phyloP scores from a whole-genome alignment of 2,329 filamentous ascomycete species.

The Alternaria triticina region DNA sequence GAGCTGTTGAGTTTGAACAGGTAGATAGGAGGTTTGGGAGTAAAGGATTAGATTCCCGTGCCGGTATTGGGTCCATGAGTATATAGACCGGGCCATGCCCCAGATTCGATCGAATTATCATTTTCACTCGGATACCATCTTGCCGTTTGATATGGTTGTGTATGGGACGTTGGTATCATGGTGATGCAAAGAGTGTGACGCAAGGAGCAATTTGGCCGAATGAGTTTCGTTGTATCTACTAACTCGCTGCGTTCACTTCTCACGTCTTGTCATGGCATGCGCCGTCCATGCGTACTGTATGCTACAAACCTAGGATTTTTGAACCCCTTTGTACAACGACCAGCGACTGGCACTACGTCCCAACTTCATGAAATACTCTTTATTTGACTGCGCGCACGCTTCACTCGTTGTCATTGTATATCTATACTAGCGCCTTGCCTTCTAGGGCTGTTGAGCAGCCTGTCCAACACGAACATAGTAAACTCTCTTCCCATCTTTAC shows the following conservation, averaged over 20 bases:
- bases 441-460: neutral
- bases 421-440: too few relatives aligned
- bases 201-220: too few relatives aligned
- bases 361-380: neutral
- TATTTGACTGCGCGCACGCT: neutral
- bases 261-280: neutral
- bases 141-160: neutral
- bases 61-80: neutral
- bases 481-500: neutral
- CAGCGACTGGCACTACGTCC: neutral
- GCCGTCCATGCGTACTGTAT: neutral
- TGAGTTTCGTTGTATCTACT: neutral
- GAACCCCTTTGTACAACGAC: neutral
- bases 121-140: neutral
- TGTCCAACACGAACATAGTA: neutral
- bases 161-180: neutral
- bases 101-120: neutral
- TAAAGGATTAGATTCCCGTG: neutral
- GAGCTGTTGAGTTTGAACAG: conserved; percentile 68
- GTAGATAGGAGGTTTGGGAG: neutral
- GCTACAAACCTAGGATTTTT: neutral
- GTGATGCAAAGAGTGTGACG: neutral
- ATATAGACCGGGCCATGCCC: neutral
- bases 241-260: neutral
- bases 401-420: too few relatives aligned